Percentiles rank a stretch among this genome's conserved stretches.
These are phyloP conservation scores for Penicillium psychrosexuale DNA, from an alignment of 2,329 filamentous ascomycete species.

Conservation along the genomic window DNA sequence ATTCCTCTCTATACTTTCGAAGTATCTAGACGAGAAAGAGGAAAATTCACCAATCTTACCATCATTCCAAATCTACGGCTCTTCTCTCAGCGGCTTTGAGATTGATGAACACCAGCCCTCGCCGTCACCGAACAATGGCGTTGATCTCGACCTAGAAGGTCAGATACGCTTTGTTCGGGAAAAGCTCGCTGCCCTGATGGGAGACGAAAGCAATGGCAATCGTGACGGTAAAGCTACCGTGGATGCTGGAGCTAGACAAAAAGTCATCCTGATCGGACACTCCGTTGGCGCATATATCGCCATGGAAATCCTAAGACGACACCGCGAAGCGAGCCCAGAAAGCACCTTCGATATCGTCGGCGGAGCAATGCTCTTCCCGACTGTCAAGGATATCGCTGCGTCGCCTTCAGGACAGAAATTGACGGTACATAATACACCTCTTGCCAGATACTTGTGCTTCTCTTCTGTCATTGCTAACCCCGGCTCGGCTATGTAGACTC, in stretches of 20 bases:
- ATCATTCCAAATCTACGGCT: slow-evolving; percentile 32
- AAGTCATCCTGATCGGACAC: slow-evolving; percentile 67
- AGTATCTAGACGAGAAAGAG: slow-evolving; percentile 15
- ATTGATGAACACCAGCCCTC: slow-evolving; percentile 13
- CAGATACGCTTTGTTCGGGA: slow-evolving; percentile 51
- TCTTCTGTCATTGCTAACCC: not conserved
- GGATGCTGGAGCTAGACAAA: slow-evolving; percentile 7
- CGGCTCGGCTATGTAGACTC: slow-evolving; percentile 15
- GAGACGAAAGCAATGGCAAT: not conserved
- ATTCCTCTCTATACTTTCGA: slow-evolving; percentile 41
- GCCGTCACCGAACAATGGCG: not conserved
- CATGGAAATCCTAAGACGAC: slow-evolving; percentile 63
- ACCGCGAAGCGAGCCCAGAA: slow-evolving; percentile 37
- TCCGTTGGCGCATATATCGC: slow-evolving; percentile 71
- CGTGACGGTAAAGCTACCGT: not conserved
- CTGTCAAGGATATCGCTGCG: slow-evolving; percentile 66
- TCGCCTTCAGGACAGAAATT: slow-evolving; percentile 60
- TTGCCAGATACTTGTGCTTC: not conserved
- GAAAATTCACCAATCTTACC: not conserved
- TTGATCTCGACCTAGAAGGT: slow-evolving; percentile 41
- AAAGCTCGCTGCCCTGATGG: slow-evolving; percentile 42
- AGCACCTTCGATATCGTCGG: slow-evolving; percentile 41
- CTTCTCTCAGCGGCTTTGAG: slow-evolving; percentile 38
- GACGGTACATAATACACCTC: slow-evolving; percentile 29
- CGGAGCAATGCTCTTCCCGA: slow-evolving; percentile 69